Base-by-base conservation (phyloP, 2,329 filamentous ascomycete species). In the Xylariomycetidae sp. region DNA sequence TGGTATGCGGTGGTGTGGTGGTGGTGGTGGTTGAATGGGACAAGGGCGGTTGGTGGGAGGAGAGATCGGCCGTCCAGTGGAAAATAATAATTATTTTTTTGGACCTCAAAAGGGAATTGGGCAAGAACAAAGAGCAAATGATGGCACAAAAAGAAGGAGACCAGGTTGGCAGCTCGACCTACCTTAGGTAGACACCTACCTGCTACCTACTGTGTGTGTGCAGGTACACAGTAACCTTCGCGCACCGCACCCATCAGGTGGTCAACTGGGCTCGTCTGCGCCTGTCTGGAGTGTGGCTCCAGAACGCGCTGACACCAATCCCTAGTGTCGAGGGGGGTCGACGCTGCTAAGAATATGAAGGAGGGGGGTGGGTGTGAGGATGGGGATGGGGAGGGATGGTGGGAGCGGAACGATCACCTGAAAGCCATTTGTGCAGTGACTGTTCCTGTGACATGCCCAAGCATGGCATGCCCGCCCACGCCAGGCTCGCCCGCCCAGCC, bases 1-100 rank as follows among this genome's bases (percentile, higher is more conserved):
- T 35, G 39, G 43, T 44, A 44, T 42, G 48, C 43, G 29, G 39
- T 39, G 32, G 24, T 16, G 31, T 41, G 38, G 35, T 43, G 41
- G 24, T 34, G 27, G 39, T 39, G 39, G 47, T 23, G 37, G 34
- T 38, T 33, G 38, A 31, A 27, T 40, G 20, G 37, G 40, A 46
- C 41, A 48, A 47, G 41, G 40, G 39, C 40, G 39, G 37, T 32
- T 38, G 29, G 39, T 34, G 36, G 37, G 42, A 35, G 17, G 31
- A 20, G 26, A 27, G 23, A 27, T 17, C 5, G 22, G 35, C 36
- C 37, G 35, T 43, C 36, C n/a, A 39, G 26, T 29, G 28, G 18
- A 30, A 45, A 42, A 35, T 32, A 31, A 33, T 42, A 38, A 40
- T 46, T 36, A 34, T 43, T 39, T 35, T 26, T 29, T 29, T 22